Evolutionary conservation across 2,329 filamentous ascomycete genomes (phyloP), one percentile per base, ranked within the genome.

Genomic region (Ophiocordyceps camponoti-leonardi): DNA sequence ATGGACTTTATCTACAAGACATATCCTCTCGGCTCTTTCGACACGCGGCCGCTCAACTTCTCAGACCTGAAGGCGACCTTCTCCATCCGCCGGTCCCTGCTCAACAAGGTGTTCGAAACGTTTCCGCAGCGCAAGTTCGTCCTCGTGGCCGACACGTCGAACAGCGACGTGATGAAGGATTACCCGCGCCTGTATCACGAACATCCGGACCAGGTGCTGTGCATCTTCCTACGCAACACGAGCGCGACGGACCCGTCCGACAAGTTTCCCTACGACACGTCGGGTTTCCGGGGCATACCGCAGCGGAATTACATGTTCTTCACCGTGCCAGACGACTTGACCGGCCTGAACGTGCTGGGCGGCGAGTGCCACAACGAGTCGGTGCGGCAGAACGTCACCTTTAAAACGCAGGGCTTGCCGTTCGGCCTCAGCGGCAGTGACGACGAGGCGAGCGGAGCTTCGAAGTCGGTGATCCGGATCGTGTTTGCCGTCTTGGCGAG

Each of bases 291-390:
- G 61, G 72, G 66, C 3, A 57, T 88, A 41, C 72, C 81, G 44
- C 74, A 80, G 58, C 67, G 67, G 30, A 73, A 67, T 51, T 88
- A 86, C 64, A 87, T 88, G 83, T 88, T 90, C 64, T 88, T 90
- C 68, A 65, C 71, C 16, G 71, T 80, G 18, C 73, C 83, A 1
- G 77, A 86, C 58, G 83, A 88, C 52, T 61, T 88, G 35, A 69
- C 54, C 7, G 68, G 70, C 3, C 61, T 86, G 49, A 81, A 88
- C 53, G 77, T 88, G 48, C 68, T 65, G 3, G 75, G 73, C 41
- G 83, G 82, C 1, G 68, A 81, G 47, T 87, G 83, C 58, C 69
- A 76, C 53, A 87, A 86, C 53, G 53, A 61, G 28, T 71, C 68
- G 0, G 71, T 87, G 6, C 59, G 65, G 35, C 82, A 87, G 59